These are phyloP conservation scores for Andrographis paniculata DNA, from an alignment of 305 asterid species.

Conservation along the genomic window DNA sequence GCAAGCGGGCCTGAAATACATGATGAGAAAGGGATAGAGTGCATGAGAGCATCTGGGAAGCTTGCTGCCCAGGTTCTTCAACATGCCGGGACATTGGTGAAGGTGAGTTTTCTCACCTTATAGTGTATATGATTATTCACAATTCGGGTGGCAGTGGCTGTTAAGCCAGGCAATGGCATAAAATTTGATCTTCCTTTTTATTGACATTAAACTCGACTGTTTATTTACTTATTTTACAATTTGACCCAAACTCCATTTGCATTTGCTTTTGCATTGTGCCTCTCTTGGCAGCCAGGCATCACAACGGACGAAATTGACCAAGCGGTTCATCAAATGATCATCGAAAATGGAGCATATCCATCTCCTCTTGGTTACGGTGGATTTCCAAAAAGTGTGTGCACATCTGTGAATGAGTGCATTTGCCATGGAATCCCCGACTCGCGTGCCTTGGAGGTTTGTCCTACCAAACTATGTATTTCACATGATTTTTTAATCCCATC, in stretches of 20 bases:
- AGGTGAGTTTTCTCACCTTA: conserved; percentile 41
- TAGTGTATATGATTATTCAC: not conserved
- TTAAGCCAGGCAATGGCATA: conserved; percentile 1
- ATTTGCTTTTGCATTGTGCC: conserved; percentile 18
- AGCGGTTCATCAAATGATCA: conserved; percentile 93
- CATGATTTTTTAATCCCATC: not conserved
- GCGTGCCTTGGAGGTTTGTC: conserved; percentile 76
- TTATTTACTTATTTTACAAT: not conserved
- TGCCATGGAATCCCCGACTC: conserved; percentile 99
- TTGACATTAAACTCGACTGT: too few relatives aligned
- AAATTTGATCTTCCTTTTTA: too few relatives aligned
- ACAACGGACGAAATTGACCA: conserved; percentile 91
- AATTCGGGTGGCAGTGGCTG: conserved; percentile 13
- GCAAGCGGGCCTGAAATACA: conserved; percentile 67
- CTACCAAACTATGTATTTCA: conserved; percentile 13
- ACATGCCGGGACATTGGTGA: conserved; percentile 87
- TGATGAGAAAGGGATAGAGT: conserved; percentile 70
- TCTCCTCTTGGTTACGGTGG: conserved; percentile 99
- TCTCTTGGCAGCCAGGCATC: conserved; percentile 92
- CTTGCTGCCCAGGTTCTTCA: conserved; percentile 97
- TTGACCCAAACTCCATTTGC: conserved; percentile 11
- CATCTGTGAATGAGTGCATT: conserved; percentile 98
- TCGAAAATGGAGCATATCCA: conserved; percentile 92
- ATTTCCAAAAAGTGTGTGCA: conserved; percentile 97
- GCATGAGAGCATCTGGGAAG: conserved; percentile 95